phyloP scores from a whole-genome alignment of 2,329 filamentous ascomycete species.

The Trichothecium sympodiale region DNA sequence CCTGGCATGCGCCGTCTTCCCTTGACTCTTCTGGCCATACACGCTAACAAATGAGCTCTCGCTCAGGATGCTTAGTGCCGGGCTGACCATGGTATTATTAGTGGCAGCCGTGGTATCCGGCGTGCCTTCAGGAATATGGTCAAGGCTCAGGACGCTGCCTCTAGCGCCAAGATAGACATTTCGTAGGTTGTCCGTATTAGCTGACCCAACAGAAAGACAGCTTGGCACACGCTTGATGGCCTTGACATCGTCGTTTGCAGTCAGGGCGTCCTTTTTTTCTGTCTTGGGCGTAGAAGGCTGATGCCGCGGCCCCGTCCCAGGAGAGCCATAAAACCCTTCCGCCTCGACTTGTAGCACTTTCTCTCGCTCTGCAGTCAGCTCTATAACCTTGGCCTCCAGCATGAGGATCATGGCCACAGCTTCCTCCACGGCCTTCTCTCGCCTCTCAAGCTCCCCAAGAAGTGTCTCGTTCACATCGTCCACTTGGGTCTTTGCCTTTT shows the following conservation, averaged over 20 bases:
- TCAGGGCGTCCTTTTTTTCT: conserved; percentile 1
- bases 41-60: conserved; percentile 58
- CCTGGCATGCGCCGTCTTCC: conserved; percentile 12
- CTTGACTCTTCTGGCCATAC: conserved; percentile 37
- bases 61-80: conserved; percentile 52
- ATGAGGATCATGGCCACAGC: conserved; percentile 59
- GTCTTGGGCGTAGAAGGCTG: conserved; percentile 9
- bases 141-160: conserved; percentile 38
- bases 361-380: conserved; percentile 39
- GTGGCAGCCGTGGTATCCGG: conserved; percentile 21
- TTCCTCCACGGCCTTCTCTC: conserved; percentile 60
- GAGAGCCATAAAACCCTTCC: conserved; percentile 21
- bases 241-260: conserved; percentile 19
- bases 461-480: conserved; percentile 49
- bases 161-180: conserved; percentile 44
- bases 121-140: conserved; percentile 31
- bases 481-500: conserved; percentile 40
- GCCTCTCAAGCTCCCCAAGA: conserved; percentile 49
- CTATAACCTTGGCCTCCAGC: conserved; percentile 49
- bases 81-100: conserved; percentile 37
- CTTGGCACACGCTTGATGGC: conserved; percentile 49
- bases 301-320: conserved; percentile 17
- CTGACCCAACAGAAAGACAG: conserved; percentile 49
- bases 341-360: conserved; percentile 40
- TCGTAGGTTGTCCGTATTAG: conserved; percentile 48